These are phyloP conservation scores for Acacia crassicarpa DNA, from an alignment of 306 rosid species.

Conservation along the genomic window DNA sequence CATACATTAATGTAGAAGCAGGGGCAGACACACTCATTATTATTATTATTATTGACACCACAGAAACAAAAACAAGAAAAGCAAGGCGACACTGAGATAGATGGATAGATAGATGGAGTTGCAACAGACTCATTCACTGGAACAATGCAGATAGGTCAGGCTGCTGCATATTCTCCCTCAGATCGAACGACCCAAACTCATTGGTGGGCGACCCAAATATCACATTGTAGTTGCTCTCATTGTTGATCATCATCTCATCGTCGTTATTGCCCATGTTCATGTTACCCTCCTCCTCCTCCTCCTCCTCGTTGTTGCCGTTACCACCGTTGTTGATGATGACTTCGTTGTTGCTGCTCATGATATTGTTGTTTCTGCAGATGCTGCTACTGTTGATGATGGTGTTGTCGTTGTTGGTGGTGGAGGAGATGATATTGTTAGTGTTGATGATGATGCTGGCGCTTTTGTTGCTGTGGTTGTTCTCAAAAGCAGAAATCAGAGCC, in stretches of 20 bases:
- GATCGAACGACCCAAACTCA: slow-evolving; percentile 54
- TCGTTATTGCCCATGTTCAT: background rate
- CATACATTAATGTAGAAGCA: background rate
- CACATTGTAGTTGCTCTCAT: slow-evolving; percentile 35
- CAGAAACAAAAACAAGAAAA: background rate
- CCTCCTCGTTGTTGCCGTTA: background rate
- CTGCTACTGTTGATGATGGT: slow-evolving; percentile 5
- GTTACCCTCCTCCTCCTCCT: background rate
- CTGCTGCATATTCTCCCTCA: slow-evolving; percentile 49
- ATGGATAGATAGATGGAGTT: no score
- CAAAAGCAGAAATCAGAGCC: slow-evolving; percentile 45
- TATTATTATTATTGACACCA: background rate
- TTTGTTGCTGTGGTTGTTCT: slow-evolving; percentile 36
- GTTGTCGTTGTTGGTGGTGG: background rate
- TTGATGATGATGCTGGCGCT: background rate
- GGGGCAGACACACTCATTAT: background rate
- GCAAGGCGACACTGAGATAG: no score
- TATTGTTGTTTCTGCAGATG: background rate
- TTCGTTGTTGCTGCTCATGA: background rate
- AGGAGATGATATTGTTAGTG: background rate
- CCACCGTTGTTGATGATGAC: background rate
- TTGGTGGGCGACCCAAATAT: slow-evolving; percentile 55
- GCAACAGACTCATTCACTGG: slow-evolving; percentile 28
- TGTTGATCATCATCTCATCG: background rate
- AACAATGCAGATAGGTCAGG: slow-evolving; percentile 57